Base-by-base conservation (phyloP, 495 filamentous ascomycete genomes). In the Diplogelasinospora grovesii region DNA sequence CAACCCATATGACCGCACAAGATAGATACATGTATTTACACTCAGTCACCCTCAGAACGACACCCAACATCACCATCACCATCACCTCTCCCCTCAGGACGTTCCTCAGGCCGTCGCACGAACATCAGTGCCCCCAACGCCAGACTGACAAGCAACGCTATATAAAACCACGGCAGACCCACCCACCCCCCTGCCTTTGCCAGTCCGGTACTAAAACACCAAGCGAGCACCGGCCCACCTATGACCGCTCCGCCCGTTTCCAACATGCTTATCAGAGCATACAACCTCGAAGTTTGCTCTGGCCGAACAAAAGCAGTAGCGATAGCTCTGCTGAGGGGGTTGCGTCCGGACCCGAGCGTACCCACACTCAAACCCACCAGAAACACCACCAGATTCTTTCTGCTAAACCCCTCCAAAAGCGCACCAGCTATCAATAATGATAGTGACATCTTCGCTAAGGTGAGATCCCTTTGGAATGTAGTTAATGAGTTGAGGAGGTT, bases 111-210 rank as follows among this genome's bases (percentile, higher is more conserved):
- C 27, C 61, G 36, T 19, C 51, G 52, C 22, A 72, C 68, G 35
- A 52, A 53, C 53, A 59, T 65, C 20, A 75, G 57, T 0, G 64
- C 57, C 1, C 54, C 41, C 8, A 58, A 57, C 0, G 71, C 63
- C n/a, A 68, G 35, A 15, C 50, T 48, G 41, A 70, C 69, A 9
- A 73, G 48, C 0, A 53, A 48, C 18, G 66, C 62, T 4, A 73
- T 65, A 49, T 71, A 70, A 58, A 77, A 70, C 67, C 67, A 76
- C 1, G 73, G 73, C 37, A 78, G 48, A 8, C 73, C 73, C 27
- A 65, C 60, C 75, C 73, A 79, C 4, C 64, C 21, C 0, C 73
- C 76, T 2, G 65, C 69, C 11, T 71, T 41, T 9, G 57, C 46
- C 37, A 78, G 35, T 1, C 77, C 78, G 4, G 64, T 33, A 32